A percentile compares a stretch with the other conserved stretches of the same genome.
Conservation (phyloP, 768 basidiomycete genomes). For the Pleurotus pulmonarius region DNA sequence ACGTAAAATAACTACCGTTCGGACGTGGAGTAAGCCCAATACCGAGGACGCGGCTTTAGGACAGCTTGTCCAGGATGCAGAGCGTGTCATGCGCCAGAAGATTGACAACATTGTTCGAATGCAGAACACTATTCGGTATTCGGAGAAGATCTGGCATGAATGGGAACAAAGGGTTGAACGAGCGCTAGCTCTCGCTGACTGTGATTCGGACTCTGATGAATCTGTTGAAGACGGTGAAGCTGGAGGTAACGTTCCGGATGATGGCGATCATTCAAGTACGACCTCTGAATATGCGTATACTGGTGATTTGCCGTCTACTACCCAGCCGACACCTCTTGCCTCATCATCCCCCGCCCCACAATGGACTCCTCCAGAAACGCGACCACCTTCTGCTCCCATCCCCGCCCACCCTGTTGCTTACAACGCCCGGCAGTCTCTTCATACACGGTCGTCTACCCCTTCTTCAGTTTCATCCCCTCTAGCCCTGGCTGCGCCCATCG, state of each 20-base stretch:
- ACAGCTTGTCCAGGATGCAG: constrained; percentile 82
- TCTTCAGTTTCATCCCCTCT: constrained; percentile 87
- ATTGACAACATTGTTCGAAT: constrained; percentile 92
- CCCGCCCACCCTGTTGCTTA: constrained; percentile 21
- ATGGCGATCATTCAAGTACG: constrained; percentile 57
- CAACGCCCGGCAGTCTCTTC: constrained; percentile 43
- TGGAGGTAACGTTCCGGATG: constrained; percentile 31
- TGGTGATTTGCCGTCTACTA: constrained; percentile 32
- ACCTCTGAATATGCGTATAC: constrained; percentile 63
- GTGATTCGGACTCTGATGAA: constrained; percentile 39
- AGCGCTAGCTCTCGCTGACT: constrained; percentile 50
- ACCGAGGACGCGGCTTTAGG: constrained; percentile 83
- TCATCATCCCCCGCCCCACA: constrained; percentile 44
- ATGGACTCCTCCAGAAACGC: constrained; percentile 24
- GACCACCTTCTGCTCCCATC: constrained; percentile 19
- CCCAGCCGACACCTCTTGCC: constrained; percentile 70
- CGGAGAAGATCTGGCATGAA: constrained; percentile 95
- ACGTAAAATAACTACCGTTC: constrained; percentile 76
- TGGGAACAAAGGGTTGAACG: constrained; percentile 90
- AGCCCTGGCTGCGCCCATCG: constrained; percentile 80
- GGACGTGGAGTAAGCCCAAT: constrained; percentile 82
- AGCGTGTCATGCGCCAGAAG: constrained; percentile 89
- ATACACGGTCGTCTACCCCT: constrained; percentile 83
- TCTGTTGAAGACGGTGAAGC: constrained; percentile 37
- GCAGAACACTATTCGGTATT: constrained; percentile 95